These are phyloP conservation scores for Persicaria tinctoria DNA, from an alignment of 148 eudicot genomes.

Conservation along the genomic window DNA sequence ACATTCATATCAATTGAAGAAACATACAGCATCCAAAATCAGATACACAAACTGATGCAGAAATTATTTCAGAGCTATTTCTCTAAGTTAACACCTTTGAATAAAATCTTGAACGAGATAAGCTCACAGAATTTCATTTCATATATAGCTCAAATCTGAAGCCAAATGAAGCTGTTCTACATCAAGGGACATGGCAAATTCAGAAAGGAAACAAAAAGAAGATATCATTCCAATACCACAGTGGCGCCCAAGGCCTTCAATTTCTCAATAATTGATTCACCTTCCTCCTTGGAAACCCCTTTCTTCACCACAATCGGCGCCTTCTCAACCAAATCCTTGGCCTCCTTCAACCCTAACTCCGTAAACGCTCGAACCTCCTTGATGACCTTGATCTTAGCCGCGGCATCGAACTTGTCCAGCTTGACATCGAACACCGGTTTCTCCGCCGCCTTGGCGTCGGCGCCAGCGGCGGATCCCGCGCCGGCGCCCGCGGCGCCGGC, in stretches of 20 bases:
- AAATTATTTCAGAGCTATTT: no score
- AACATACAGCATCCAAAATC: neutral
- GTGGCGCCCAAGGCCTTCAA: slow-evolving; percentile 76
- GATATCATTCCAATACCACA: slow-evolving; percentile 61
- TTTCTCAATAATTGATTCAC: slow-evolving; percentile 49
- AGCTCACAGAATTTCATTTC: slow-evolving; percentile 4
- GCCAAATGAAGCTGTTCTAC: neutral
- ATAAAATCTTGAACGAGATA: neutral
- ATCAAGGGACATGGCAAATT: neutral
- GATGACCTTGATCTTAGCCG: slow-evolving; percentile 64
- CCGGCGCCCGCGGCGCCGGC: slow-evolving; percentile 18
- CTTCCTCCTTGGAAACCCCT: slow-evolving; percentile 69
- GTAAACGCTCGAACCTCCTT: slow-evolving; percentile 67
- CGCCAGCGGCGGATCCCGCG: slow-evolving; percentile 11
- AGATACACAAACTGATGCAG: neutral
- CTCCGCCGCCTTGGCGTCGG: slow-evolving; percentile 37
- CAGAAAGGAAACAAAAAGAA: neutral
- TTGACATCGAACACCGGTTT: slow-evolving; percentile 67
- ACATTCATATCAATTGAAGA: neutral
- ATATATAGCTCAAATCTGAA: neutral
- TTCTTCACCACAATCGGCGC: slow-evolving; percentile 63
- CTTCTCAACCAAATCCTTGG: slow-evolving; percentile 81
- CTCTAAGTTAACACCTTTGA: neutral
- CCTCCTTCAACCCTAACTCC: slow-evolving; percentile 68
- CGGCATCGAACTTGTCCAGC: slow-evolving; percentile 71